phyloP scores from a whole-genome alignment of 441 rosid genomes.

The Flueggea neowawraea region DNA sequence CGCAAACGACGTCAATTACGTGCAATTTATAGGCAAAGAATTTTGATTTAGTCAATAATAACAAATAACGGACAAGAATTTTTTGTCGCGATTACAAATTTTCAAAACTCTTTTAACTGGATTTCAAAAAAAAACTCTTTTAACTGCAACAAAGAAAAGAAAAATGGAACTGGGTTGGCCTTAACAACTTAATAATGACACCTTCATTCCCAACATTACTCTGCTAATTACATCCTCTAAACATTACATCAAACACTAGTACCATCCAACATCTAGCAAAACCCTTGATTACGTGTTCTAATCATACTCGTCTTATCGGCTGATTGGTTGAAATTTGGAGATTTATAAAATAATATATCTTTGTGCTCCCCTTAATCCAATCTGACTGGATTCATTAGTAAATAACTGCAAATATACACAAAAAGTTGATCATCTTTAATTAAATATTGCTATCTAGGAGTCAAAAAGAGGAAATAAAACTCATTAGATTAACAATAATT shows the following conservation, averaged over 20 bases:
- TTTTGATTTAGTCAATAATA: slow-evolving; percentile 20
- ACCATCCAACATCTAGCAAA: too few species aligned
- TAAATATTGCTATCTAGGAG: background rate
- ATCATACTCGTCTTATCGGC: too few species aligned
- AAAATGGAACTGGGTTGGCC: slow-evolving; percentile 4
- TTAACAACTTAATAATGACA: slow-evolving; percentile 17
- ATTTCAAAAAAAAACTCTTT: slow-evolving; percentile 21
- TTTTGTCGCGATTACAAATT: background rate
- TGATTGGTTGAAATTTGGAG: too few species aligned
- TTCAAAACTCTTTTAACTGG: slow-evolving; percentile 19
- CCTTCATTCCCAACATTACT: slow-evolving; percentile 13
- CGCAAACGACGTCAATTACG: slow-evolving; percentile 7
- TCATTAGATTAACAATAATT: background rate
- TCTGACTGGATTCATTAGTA: too few species aligned
- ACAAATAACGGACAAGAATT: slow-evolving; percentile 22
- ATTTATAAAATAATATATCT: too few species aligned
- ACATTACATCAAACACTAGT: too few species aligned
- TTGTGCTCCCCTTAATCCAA: too few species aligned
- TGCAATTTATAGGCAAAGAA: slow-evolving; percentile 9
- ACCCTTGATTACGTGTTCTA: too few species aligned
- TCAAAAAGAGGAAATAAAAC: background rate
- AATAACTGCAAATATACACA: background rate
- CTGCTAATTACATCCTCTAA: too few species aligned
- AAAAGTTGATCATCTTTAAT: background rate
- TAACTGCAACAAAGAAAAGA: background rate